These are phyloP conservation scores for Carnegiea gigantea DNA, from an alignment of 179 eudicot genomes.

Conservation along the genomic window DNA sequence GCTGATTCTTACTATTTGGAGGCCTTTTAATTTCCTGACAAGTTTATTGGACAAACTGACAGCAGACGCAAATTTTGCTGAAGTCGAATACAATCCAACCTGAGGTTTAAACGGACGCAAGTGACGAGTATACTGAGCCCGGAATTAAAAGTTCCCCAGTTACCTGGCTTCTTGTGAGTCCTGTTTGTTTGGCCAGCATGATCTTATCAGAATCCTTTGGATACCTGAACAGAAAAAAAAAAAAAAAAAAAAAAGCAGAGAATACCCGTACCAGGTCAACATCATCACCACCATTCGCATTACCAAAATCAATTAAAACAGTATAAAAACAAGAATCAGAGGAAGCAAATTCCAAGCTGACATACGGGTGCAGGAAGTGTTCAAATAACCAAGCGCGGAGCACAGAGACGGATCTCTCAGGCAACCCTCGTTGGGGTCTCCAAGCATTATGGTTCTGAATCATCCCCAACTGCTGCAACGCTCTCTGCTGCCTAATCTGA, in stretches of 20 bases:
- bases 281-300: neutral
- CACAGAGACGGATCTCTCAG: conserved; percentile 85
- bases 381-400: conserved; percentile 96
- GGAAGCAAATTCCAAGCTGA: neutral
- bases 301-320: no score
- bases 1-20: neutral
- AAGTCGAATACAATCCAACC: neutral
- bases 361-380: conserved; percentile 89
- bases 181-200: conserved; percentile 87
- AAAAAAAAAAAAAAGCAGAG: neutral
- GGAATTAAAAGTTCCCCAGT: neutral
- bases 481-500: conserved; percentile 67
- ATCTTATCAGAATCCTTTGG: conserved; percentile 89
- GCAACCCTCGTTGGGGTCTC: conserved; percentile 94
- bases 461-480: conserved; percentile 75
- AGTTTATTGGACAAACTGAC: neutral
- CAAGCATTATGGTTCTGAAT: conserved; percentile 72
- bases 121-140: neutral
- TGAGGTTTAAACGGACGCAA: neutral
- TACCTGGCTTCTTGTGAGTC: conserved; percentile 92
- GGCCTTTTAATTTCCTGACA: neutral
- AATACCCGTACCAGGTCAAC: neutral
- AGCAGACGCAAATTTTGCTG: neutral
- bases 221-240: conserved; percentile 44
- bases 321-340: neutral